Evolutionary conservation across 192 early-diverging fungal genomes (phyloP), one percentile per base, ranked within the genome.

Genomic region (Gamsiella multidivaricata): DNA sequence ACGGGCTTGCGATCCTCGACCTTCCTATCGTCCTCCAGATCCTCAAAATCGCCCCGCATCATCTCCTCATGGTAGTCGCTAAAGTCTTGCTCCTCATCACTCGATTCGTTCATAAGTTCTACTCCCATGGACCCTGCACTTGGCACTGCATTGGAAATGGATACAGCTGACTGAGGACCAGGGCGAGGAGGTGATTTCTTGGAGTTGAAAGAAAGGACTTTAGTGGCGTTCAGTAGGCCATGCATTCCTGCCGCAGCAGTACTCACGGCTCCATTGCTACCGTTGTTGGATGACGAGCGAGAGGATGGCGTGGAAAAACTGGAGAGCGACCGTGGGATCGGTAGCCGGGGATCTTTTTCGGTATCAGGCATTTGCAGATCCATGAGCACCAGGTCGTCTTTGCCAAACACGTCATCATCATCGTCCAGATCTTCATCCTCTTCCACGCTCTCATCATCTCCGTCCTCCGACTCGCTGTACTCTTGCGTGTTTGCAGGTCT

Each of bases 51-150:
- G n/a, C 82, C 85, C 25, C 74, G 81, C 57, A 88, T 69, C 87
- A 88, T 88, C 50, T 88, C 87, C 54, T 88, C 87, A 29, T 86
- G 82, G 41, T 85, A 88, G 63, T 88, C 87, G 52, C 80, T 82
- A 41, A 79, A 81, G 11, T 85, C 83, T 7, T 74, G 76, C 18
- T 86, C 83, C 9, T 81, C 80, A 37, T 81, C 76, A 45, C 81
- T 78, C 20, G 80, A 69, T 12, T 79, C 59, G 36, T 54, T 64
- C 61, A 67, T 52, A 15, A 10, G 1, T 10, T 59, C 65, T 14
- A 11, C 58, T 34, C 54, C 41, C 2, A 23, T 47, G 8, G 25
- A 23, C 7, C 51, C 18, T 22, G 31, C 58, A 23, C 29, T 41
- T n/a, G n/a, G n/a, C 53, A 45, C 26, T 0, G 50, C 26, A 0